These are phyloP conservation scores for Ocimum tenuiflorum DNA, from an alignment of 257 asterid genomes.

Conservation along the genomic window DNA sequence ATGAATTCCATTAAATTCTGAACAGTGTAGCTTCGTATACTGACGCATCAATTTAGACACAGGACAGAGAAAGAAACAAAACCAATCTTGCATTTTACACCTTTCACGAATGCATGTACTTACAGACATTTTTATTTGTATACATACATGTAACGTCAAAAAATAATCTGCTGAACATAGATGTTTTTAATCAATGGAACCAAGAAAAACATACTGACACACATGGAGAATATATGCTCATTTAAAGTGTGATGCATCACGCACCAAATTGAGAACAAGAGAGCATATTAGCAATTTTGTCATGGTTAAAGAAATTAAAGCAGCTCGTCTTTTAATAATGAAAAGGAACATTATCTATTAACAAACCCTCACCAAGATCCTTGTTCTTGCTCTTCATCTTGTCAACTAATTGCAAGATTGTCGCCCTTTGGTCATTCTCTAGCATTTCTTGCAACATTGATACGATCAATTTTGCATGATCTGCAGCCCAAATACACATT, in stretches of 20 bases:
- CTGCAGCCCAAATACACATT: constrained; percentile 37
- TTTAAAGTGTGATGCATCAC: background rate
- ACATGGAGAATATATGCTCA: too few species aligned
- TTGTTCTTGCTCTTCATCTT: constrained; percentile 66
- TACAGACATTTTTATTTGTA: background rate
- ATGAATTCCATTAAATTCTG: constrained; percentile 19
- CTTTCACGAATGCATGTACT: background rate
- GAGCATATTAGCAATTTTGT: background rate
- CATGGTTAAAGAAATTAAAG: background rate
- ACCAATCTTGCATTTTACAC: background rate
- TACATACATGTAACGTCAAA: background rate
- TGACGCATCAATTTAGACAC: background rate
- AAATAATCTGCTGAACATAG: too few species aligned
- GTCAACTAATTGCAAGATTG: constrained; percentile 84
- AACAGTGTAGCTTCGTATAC: background rate
- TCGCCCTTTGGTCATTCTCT: constrained; percentile 69
- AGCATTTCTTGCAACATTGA: constrained; percentile 63
- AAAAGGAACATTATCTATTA: background rate
- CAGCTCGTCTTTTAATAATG: background rate
- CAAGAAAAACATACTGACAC: background rate
- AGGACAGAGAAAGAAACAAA: background rate
- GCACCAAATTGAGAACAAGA: background rate
- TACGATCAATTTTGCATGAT: constrained; percentile 55
- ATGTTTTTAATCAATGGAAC: background rate
- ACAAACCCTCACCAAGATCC: constrained; percentile 48